Base-by-base conservation (phyloP, 495 filamentous ascomycete genomes). In the Aspergillus nanangensis region DNA sequence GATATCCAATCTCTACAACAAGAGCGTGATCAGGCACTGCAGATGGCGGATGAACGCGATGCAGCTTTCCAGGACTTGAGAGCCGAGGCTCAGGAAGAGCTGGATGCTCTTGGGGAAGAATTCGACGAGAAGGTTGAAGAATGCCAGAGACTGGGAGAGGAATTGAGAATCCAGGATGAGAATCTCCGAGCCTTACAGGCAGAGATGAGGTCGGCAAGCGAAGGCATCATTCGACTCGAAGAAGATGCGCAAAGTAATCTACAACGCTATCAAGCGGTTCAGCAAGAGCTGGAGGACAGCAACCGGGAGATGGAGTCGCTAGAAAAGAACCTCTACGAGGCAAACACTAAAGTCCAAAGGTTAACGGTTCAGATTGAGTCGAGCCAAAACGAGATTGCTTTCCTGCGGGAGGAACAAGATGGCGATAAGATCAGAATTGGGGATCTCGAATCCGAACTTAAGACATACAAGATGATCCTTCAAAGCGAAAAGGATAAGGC, bases 391-490 rank as follows among this genome's bases (percentile, higher is more conserved):
- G 93, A 98, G 66, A 95, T 97, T 61, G 81, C 86, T 0, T 98
- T 98, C 79, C 61, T 98, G 20, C 82, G 94, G 5, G 94, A 98
- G 58, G 93, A 98, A 69, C 93, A 97, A 71, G 93, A 98, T 63
- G 83, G 79, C 27, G 94, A 98, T 64, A 98, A 97, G 77, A 96
- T 98, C 59, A 89, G 89, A 63, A 98, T 97, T 52, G 90, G 93
- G 17, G 88, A 96, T 52, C 72, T 97, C 3, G 89, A 96, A 56
- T 84, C 84, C 8, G 79, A 82, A 18, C 69, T 96, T 11, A 87
- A 88, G 61, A 83, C 80, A 27, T 78, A 82, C 45, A 80, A 89
- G 59, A 75, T 84, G 50, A 77, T 70, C 24, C 68, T 96, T 22
- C 75, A 82, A 31, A 90, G 88, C 37, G 90, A 96, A 57, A 83